Conservation (phyloP, 164 flowering plant species). For the Magnolia sinica region DNA sequence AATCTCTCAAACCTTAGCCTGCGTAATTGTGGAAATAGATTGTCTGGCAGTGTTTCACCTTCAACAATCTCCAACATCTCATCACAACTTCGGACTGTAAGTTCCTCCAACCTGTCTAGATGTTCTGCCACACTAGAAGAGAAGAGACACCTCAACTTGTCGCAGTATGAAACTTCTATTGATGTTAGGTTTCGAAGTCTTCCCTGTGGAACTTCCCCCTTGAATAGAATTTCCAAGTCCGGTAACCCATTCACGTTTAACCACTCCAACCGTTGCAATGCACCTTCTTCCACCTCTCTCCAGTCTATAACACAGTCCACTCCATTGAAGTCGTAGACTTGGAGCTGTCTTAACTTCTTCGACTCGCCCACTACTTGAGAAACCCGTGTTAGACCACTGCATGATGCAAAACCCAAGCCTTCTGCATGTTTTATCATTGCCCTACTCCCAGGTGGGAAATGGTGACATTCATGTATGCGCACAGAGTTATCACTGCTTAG, state of each 20-base stretch:
- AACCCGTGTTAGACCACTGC: background rate
- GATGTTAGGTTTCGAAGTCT: background rate
- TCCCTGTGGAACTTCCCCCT: constrained; percentile 1
- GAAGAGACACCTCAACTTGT: background rate
- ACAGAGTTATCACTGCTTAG: background rate
- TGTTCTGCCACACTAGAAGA: background rate
- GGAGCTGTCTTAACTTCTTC: constrained; percentile 1
- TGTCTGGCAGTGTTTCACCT: background rate
- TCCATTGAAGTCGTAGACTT: background rate
- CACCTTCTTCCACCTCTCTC: background rate
- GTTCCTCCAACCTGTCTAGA: constrained; percentile 1
- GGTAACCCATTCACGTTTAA: background rate
- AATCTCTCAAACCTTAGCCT: background rate
- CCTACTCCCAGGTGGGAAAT: background rate
- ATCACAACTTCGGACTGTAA: background rate
- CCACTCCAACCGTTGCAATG: background rate
- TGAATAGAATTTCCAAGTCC: background rate
- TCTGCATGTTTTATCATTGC: background rate
- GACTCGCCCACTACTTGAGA: background rate
- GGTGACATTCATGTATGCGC: background rate
- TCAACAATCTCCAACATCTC: constrained; percentile 3
- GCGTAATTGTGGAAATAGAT: background rate
- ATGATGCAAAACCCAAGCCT: background rate
- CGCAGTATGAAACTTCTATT: background rate
- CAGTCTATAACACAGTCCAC: background rate